Conservation (phyloP, 345 rosid genomes). For the Lepidium didymum region DNA sequence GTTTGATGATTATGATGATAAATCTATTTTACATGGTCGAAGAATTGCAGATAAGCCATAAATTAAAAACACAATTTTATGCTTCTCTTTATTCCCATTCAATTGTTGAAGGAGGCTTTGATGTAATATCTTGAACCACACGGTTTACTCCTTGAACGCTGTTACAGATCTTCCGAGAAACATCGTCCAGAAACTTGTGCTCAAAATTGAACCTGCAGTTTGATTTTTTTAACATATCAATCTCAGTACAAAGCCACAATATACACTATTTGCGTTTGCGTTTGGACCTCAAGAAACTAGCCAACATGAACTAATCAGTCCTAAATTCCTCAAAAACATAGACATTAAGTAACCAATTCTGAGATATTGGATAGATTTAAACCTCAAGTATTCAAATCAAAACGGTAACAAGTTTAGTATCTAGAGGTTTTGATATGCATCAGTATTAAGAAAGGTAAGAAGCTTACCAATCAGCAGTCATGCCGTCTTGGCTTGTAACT, state of each 20-base stretch:
- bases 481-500: slow-evolving; percentile 98
- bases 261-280: not conserved
- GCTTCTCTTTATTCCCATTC: slow-evolving; percentile 69
- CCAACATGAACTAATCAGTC: not conserved
- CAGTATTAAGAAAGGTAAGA: not conserved
- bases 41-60: slow-evolving; percentile 14
- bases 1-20: slow-evolving; percentile 3
- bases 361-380: not conserved
- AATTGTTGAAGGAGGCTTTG: slow-evolving; percentile 97
- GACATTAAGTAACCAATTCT: not conserved
- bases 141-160: slow-evolving; percentile 93
- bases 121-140: slow-evolving; percentile 94
- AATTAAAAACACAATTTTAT: not conserved
- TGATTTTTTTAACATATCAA: not conserved
- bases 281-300: not conserved
- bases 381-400: not conserved
- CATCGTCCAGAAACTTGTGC: slow-evolving; percentile 83
- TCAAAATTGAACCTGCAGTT: slow-evolving; percentile 86
- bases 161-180: slow-evolving; percentile 83
- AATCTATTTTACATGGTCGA: slow-evolving; percentile 21
- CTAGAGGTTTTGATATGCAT: not conserved
- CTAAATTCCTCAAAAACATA: not conserved
- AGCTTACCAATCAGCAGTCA: slow-evolving; percentile 96
- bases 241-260: not conserved
- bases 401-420: not conserved